phyloP scores from a whole-genome alignment of 352 stramenopile species.

The Sclerospora graminicola region DNA sequence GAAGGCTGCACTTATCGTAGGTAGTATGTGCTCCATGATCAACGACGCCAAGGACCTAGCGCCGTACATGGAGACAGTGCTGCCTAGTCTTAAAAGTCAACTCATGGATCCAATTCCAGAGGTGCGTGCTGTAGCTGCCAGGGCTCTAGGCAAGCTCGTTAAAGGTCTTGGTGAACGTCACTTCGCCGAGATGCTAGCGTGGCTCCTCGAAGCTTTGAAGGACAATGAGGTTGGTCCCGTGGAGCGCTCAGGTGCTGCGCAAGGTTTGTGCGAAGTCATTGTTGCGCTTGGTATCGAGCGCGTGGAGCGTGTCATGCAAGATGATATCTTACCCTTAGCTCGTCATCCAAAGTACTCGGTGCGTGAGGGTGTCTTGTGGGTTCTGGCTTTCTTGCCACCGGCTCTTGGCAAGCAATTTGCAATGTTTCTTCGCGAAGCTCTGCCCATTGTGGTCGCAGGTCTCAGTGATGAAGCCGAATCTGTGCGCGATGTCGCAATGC shows the following conservation, averaged over 20 bases:
- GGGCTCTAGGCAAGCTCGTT: slow-evolving; percentile 92
- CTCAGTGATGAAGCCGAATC: slow-evolving; percentile 97
- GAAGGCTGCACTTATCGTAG: slow-evolving; percentile 97
- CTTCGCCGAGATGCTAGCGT: slow-evolving; percentile 93
- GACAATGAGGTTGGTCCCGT: slow-evolving; percentile 88
- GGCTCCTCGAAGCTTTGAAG: slow-evolving; percentile 95
- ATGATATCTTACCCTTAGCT: slow-evolving; percentile 93
- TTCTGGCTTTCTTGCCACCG: slow-evolving; percentile 97
- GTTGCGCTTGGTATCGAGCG: slow-evolving; percentile 75
- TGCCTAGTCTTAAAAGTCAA: slow-evolving; percentile 93
- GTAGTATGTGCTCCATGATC: slow-evolving; percentile 99
- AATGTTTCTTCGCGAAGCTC: slow-evolving; percentile 87
- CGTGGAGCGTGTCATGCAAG: slow-evolving; percentile 63
- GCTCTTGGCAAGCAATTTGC: slow-evolving; percentile 90
- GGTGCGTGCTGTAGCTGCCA: slow-evolving; percentile 90
- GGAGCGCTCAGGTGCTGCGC: slow-evolving; percentile 95
- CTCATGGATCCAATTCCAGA: slow-evolving; percentile 91
- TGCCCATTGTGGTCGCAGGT: slow-evolving; percentile 95
- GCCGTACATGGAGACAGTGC: slow-evolving; percentile 95
- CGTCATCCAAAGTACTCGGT: slow-evolving; percentile 92
- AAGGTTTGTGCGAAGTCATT: slow-evolving; percentile 96
- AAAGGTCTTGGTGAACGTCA: slow-evolving; percentile 93
- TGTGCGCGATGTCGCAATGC: slow-evolving; percentile 95
- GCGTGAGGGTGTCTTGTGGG: slow-evolving; percentile 97
- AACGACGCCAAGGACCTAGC: slow-evolving; percentile 96